Evolutionary conservation across 202 grass and related monocot genomes (phyloP), one percentile per base, ranked within the genome.

Genomic region (Musa balbisiana): DNA sequence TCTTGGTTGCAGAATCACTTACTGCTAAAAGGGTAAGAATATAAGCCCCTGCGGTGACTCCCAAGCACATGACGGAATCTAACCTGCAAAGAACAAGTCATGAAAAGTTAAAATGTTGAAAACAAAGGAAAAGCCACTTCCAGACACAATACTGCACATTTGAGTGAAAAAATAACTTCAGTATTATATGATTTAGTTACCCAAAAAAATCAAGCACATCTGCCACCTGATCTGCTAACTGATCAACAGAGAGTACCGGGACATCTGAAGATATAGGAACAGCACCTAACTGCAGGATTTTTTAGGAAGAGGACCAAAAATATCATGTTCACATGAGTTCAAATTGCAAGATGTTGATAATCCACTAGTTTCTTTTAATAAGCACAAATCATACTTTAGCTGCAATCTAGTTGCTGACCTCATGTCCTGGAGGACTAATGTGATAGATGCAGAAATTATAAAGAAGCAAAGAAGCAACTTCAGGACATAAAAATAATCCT

Each of bases 121-220:
- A 67, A 73, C 52, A 69, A 51, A 56, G 73, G 22, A 55, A 81
- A 67, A 53, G 87, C 79, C 81, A 92, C 87, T 62, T 89, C 89
- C 83, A 92, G 79, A 79, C 92, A 96, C 89, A 96, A 92, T 8
- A 88, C 87, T 60, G 89, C 82, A 1, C 89, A 89, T 73, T 92
- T 88, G 74, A 89, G 92, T 83, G 55, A 93, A 49, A 51, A 62
- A n/a, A 64, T 64, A 17, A 64, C 60, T 51, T 75, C 62, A 54
- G 33, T 43, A 43, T 69, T 73, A 62, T 1, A 56, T 43, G 33
- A 43, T 43, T 43, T 43, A 43, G 4, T 13, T 90, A 96, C 89
- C 92, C 82, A 33, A 96, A 92, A 86, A 86, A 96, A 90, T 92
- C 89, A 43, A 43, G 33, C 33, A 43, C 33, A 43, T 43, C 33